Conservation (phyloP, 1,139 yeast species). For the Kodamaea fungicola region DNA sequence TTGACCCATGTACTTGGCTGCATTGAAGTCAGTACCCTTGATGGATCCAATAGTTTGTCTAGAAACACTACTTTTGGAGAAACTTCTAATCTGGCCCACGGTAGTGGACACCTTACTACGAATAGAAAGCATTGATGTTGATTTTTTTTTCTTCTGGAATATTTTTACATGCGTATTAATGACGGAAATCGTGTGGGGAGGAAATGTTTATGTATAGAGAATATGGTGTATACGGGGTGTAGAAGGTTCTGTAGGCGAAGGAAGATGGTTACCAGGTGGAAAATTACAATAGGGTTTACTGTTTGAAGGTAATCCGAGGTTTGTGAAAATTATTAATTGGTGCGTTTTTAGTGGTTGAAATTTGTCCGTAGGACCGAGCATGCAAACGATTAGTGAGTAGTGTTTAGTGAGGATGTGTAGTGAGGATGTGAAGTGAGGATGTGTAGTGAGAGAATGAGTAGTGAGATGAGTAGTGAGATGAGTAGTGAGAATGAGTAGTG, state of each 20-base stretch:
- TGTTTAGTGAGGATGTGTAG: background rate
- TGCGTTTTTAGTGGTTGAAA: constrained; percentile 7
- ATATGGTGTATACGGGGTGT: background rate
- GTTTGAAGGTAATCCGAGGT: too few relatives aligned
- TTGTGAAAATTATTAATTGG: constrained; percentile 7
- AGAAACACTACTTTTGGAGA: constrained; percentile 28
- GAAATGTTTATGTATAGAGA: background rate
- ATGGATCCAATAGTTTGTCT: constrained; percentile 42
- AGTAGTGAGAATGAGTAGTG: too few relatives aligned
- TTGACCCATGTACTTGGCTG: constrained; percentile 46
- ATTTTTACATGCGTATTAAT: background rate
- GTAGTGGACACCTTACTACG: constrained; percentile 10
- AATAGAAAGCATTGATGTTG: constrained; percentile 13
- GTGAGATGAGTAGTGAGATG: background rate
- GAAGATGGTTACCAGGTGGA: background rate
- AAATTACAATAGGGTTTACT: too few relatives aligned
- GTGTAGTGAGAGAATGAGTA: background rate
- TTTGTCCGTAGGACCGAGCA: background rate
- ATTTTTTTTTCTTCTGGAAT: constrained; percentile 1
- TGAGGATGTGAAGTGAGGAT: background rate
- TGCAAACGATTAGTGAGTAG: background rate
- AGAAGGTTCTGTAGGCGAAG: background rate
- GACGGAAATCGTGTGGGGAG: background rate
- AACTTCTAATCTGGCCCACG: constrained; percentile 10
- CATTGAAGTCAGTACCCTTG: constrained; percentile 48